Evolutionary conservation across 768 basidiomycete species (phyloP), one percentile per base, ranked within the genome.

Genomic region (Boletus barrowsii): DNA sequence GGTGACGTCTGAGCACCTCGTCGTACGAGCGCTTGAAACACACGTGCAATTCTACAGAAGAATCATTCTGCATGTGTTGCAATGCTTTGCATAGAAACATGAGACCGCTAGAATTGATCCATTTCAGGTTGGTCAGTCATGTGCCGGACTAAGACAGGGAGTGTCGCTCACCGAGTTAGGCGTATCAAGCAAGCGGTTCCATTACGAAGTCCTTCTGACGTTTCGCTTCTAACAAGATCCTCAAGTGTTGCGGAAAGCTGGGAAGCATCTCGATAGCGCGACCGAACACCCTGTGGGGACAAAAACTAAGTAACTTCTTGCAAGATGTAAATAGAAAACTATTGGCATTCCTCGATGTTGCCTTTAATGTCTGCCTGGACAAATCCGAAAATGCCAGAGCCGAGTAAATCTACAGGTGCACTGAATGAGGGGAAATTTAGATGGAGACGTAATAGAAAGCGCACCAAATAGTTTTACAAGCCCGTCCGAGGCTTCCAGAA

Each of bases 401-500:
- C 87, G 33, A 89, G 71, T 20, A 89, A 74, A 70, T 88, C 88
- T 87, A 60, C 41, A 59, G 30, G 39, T 57, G 53, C 49, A 42
- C 49, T 49, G 51, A 61, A 45, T 43, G 22, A 65, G 56, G 57
- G 47, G 50, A 41, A 33, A 54, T 41, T 36, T 47, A 26, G 39
- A 47, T 50, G 53, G 47, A 56, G 33, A 66, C 60, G 58, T 66
- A 62, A 68, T 67, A 52, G 49, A 51, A 40, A 55, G 47, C 80
- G 54, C 57, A 86, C 88, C 86, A 65, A 89, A 89, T 74, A 90
- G 74, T 50, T 80, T 75, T 15, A 87, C 76, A 26, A 98, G 79
- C 17, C 91, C 94, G 70, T 96, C 92, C 18, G 92, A 84, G 1
- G 95, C 95, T 65, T 91, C 87, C 43, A 93, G 76, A 76, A 98